Base-by-base conservation (phyloP, 805 yeast species). In the Zygotorulaspora sp. region DNA sequence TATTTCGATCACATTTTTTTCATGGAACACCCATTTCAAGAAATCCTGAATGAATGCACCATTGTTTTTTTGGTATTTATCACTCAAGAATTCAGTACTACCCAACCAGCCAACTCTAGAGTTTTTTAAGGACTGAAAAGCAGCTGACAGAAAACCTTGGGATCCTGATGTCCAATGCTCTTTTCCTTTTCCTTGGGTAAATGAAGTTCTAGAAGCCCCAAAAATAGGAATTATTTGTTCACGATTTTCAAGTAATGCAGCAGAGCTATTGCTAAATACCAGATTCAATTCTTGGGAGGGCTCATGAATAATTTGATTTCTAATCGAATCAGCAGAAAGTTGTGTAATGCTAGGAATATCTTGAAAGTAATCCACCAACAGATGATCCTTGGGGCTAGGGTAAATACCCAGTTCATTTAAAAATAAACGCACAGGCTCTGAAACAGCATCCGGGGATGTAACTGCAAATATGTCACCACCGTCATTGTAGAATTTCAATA, bases 91-190 rank as follows among this genome's bases (percentile, higher is more conserved):
- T 14, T 70, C 68, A 18, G 65, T 66, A 31, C 83, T 71, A n/a
- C 97, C 97, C 12, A 81, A 52, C 96, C 97, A 87, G 9, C 73
- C 56, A 30, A 78, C 70, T 50, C 98, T 78, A 2, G 95, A 84
- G 55, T 84, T 86, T 56, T 76, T 76, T 39, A 78, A 69, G 32
- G 81, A 81, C 67, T 92, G 99, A 52, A 86, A 74, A 1, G 79
- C 92, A 7, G 77, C 94, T 15, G 79, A 76, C 36, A 84, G 58
- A 58, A 68, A 80, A 4, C 86, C 88, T 64, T 89, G 94, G 29
- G 78, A 68, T 20, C 96, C 96, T 23, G 78, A 67, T 10, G 84
- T 77, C 95, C 96, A 89, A 3, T 78, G 48, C 4, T 77, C 48
- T 18, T 69, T 69, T 27, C 71, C 61, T n/a, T 67, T 62, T 18